Conservation (phyloP, 2,329 filamentous ascomycete genomes). For the Pseudogymnoascus sp. region DNA sequence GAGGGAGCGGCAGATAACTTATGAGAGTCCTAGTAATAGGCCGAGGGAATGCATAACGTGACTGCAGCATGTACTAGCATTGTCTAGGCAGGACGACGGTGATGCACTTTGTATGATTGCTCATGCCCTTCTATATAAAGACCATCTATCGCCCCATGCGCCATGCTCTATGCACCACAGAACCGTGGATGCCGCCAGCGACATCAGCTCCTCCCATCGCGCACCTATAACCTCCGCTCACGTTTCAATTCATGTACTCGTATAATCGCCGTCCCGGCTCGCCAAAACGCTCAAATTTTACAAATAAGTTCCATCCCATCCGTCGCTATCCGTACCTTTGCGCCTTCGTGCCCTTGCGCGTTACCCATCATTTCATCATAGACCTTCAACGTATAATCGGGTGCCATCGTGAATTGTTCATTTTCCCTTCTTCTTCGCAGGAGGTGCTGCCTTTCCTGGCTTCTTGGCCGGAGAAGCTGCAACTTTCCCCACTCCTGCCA, state of each 20-base stretch:
- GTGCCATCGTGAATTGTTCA: not conserved
- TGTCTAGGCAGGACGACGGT: not conserved
- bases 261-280: not conserved
- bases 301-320: not conserved
- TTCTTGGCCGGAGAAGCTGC: not conserved
- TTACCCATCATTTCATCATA: not conserved
- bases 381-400: not conserved
- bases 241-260: conserved; percentile 5
- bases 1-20: not conserved
- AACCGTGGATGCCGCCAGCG: conserved; percentile 1
- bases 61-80: not conserved
- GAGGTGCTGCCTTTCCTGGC: not conserved
- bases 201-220: not conserved
- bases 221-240: not conserved
- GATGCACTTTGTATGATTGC: conserved; percentile 9
- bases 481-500: not conserved
- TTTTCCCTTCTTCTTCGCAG: not conserved
- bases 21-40: not conserved
- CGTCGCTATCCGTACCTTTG: not conserved
- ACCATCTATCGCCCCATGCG: not conserved
- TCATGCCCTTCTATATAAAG: conserved; percentile 7
- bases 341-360: not conserved
- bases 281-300: conserved; percentile 9
- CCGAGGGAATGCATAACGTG: not conserved
- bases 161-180: conserved; percentile 3